A percentile compares a stretch with the other conserved stretches of the same genome.
These are phyloP conservation scores for Phialocephala subalpina DNA, from an alignment of 2,329 filamentous ascomycete genomes.

Conservation along the genomic window DNA sequence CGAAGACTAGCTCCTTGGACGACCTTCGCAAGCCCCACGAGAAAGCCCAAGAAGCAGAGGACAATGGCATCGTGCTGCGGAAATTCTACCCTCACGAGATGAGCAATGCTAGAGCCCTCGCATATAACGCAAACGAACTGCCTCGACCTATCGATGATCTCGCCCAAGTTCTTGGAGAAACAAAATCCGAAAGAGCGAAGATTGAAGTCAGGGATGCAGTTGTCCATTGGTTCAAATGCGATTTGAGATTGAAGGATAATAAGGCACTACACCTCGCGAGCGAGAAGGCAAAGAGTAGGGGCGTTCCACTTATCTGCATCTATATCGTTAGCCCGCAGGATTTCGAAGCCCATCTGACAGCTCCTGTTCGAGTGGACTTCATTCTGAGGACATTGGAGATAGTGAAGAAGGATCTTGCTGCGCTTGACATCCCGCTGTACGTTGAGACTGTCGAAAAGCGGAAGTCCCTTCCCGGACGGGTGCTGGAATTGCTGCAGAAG, in stretches of 20 bases:
- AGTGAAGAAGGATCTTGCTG: slow-evolving; percentile 70
- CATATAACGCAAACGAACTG: slow-evolving; percentile 75
- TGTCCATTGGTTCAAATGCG: slow-evolving; percentile 91
- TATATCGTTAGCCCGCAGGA: slow-evolving; percentile 87
- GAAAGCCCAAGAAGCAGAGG: slow-evolving; percentile 49
- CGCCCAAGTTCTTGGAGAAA: slow-evolving; percentile 66
- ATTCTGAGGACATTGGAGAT: slow-evolving; percentile 74
- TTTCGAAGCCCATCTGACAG: slow-evolving; percentile 80
- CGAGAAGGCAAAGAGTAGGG: slow-evolving; percentile 20
- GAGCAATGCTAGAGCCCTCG: slow-evolving; percentile 77
- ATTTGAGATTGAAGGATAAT: slow-evolving; percentile 79
- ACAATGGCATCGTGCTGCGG: slow-evolving; percentile 71
- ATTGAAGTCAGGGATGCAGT: slow-evolving; percentile 68
- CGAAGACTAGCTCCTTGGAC: slow-evolving; percentile 34
- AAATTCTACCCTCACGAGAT: slow-evolving; percentile 89
- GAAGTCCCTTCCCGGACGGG: slow-evolving; percentile 63
- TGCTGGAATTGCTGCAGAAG: slow-evolving; percentile 70
- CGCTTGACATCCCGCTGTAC: slow-evolving; percentile 79
- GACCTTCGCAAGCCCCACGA: slow-evolving; percentile 38
- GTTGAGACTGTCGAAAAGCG: slow-evolving; percentile 76
- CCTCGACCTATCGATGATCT: slow-evolving; percentile 78
- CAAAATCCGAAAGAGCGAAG: slow-evolving; percentile 58
- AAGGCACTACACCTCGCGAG: slow-evolving; percentile 60
- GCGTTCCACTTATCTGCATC: slow-evolving; percentile 70
- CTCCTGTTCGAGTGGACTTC: slow-evolving; percentile 80